Evolutionary conservation across 2,329 filamentous ascomycete species (phyloP).

Genomic region (Elsinoe perseae): DNA sequence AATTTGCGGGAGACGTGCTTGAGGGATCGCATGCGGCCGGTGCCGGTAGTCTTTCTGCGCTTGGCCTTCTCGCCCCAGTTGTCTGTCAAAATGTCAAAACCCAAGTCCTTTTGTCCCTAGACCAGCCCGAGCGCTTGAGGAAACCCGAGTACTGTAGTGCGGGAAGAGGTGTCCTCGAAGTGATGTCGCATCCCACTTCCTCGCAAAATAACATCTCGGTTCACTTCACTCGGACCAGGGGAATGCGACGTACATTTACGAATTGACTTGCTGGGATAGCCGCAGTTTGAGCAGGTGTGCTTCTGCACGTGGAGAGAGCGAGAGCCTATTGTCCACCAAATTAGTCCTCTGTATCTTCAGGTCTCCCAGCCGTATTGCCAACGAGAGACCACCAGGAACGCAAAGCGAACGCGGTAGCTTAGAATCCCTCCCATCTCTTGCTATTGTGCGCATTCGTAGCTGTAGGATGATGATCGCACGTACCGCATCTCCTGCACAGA

Average conservation of each 20-base stretch:
- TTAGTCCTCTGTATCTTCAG: conserved; percentile 12
- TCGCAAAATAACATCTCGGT: neutral
- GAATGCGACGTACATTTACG: conserved; percentile 79
- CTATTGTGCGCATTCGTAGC: conserved; percentile 16
- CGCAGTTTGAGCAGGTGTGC: conserved; percentile 92
- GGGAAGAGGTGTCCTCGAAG: neutral
- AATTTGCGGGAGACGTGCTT: conserved; percentile 88
- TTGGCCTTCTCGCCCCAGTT: conserved; percentile 99
- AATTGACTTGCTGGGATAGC: conserved; percentile 94
- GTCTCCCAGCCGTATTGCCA: neutral
- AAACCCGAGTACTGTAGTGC: neutral
- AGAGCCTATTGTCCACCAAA: conserved; percentile 53
- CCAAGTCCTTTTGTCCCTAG: conserved; percentile 14
- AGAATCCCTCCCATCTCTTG: neutral
- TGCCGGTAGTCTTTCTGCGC: conserved; percentile 98
- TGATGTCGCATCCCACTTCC: neutral
- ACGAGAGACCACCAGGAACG: neutral
- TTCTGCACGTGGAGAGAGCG: conserved; percentile 99
- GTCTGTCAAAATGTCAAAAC: conserved; percentile 49
- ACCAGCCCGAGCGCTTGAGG: neutral
- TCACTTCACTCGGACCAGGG: neutral
- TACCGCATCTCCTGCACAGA: conserved; percentile 96
- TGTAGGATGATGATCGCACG: conserved; percentile 39
- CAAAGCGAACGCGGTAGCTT: neutral
- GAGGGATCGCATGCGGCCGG: conserved; percentile 91